Evolutionary conservation across 2,329 filamentous ascomycete genomes (phyloP), one percentile per base, ranked within the genome.

Genomic region (Aspergillus arachidicola): DNA sequence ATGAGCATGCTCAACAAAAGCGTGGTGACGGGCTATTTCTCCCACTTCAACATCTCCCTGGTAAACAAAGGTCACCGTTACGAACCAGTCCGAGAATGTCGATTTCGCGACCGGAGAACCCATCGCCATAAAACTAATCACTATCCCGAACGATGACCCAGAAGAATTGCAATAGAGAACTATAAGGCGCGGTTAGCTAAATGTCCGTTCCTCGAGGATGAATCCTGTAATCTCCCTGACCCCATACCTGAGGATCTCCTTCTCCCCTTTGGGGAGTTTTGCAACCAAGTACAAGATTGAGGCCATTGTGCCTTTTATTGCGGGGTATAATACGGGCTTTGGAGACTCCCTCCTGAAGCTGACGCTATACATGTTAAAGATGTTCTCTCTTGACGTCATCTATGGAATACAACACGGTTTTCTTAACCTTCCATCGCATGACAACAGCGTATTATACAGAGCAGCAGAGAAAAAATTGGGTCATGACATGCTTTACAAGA

Each of bases 21-120:
- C 21, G 21, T 59, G 23, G 45, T 59, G 19, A 36, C 14, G 2
- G 38, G 58, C 43, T 64, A 57, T 16, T 61, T 66, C 46, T 19
- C n/a, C 4, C 54, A 53, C 9, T 51, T 65, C 43, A 16, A 56
- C 6, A 30, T 56, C n/a, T 50, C 55, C 6, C 11, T 45, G 14
- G 38, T 30, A 32, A n/a, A 14, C 7, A 28, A 28, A 32, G 46
- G n/a, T n/a, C 46, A 19, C 19, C 16, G 11, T 7, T 30, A 30
- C 14, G 26, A 32, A 51, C 26, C 46, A n/a, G 26, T n/a, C 26
- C 26, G 26, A 51, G 46, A 51, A 30, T 19, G 26, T 51, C 12
- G 46, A 51, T 11, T 51, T 51, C 7, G 19, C 26, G 26, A 51
- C 46, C 16, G 46, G 46, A n/a, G 26, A 51, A 19, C 26, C 16